Evolutionary conservation across 495 filamentous ascomycete genomes (phyloP), one percentile per base, ranked within the genome.

Genomic region (Tuber microsphaerosporum): DNA sequence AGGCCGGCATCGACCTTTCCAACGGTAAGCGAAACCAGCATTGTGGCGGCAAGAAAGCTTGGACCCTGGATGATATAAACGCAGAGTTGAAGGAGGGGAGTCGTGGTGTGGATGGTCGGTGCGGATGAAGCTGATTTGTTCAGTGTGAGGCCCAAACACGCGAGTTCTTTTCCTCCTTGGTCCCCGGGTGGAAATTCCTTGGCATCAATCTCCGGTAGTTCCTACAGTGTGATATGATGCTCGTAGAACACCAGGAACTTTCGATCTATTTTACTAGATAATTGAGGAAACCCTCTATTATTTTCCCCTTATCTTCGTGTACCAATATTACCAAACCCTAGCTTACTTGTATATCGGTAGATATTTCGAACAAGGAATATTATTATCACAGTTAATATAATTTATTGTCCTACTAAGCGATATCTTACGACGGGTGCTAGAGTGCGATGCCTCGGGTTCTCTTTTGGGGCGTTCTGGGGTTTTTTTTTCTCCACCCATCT

Each of bases 1-100:
- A 99, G 94, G 84, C 95, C 95, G 80, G 95, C 95, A 84, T 99
- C 95, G 85, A 99, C 95, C 87, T 99, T 99, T 86, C 95, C 95
- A 83, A 99, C 96, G 68, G 95, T 99, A 83, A 99, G 89, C 69
- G 95, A 98, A 86, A 99, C 91, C 80, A 99, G 87, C 96, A 98
- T 99, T 71, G 71, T 71, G 8, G 71, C 51, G 41, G 46, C 26
- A 45, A 22, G 42, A 34, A 31, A 42, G 56, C 1, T 56, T 56
- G 26, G 17, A 26, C 56, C 26, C 69, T 75, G 43, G 44, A 14
- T 61, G 46, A 16, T 48, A 39, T 72, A 37, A 44, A 71, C 31
- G 34, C 22, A 34, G 43, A 44, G 37, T 34, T 43, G 39, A 43
- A 26, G 22, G 51, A 42, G 76, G n/a, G 43, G 75, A 7, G 41